Percentiles rank a stretch among this genome's conserved stretches.
Evolutionary conservation across 2,329 filamentous ascomycete genomes (phyloP).

Genomic region (Calonectria naviculata): DNA sequence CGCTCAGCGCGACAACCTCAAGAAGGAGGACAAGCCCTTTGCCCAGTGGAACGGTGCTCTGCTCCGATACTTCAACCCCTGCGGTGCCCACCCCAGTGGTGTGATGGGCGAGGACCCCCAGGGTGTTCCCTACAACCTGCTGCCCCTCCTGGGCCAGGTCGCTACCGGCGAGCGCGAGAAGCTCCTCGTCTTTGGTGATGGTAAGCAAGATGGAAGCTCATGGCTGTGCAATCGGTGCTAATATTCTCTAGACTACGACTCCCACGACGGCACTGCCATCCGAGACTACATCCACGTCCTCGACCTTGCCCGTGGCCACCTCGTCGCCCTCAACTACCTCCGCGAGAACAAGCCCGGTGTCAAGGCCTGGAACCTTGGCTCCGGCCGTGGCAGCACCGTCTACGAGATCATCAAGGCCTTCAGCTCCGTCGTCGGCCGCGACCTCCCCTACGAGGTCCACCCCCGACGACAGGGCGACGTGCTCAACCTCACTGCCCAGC

Average conservation of each 20-base stretch:
- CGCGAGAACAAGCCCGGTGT: constrained; percentile 87
- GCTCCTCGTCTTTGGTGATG: constrained; percentile 92
- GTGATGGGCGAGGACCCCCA: constrained; percentile 99
- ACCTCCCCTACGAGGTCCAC: constrained; percentile 88
- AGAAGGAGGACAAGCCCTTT: constrained; percentile 81
- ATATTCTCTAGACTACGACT: constrained; percentile 79
- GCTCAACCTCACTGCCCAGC: constrained; percentile 93
- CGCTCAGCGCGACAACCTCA: constrained; percentile 83
- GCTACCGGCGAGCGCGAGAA: constrained; percentile 96
- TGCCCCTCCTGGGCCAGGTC: constrained; percentile 94
- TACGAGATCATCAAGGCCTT: constrained; percentile 99
- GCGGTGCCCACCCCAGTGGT: constrained; percentile 91
- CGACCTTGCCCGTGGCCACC: constrained; percentile 86
- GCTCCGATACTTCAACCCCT: constrained; percentile 97
- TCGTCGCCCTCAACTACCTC: constrained; percentile 91
- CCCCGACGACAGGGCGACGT: constrained; percentile 89
- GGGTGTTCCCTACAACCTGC: constrained; percentile 94
- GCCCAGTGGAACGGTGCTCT: constrained; percentile 94
- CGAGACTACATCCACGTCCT: constrained; percentile 98
- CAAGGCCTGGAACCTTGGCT: constrained; percentile 96
- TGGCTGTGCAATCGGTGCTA: constrained; percentile 18
- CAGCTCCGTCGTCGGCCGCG: constrained; percentile 83
- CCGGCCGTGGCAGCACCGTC: constrained; percentile 93
- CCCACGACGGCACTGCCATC: constrained; percentile 91
- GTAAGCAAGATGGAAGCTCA: constrained; percentile 60